Base-by-base conservation (phyloP, 2,329 filamentous ascomycete genomes). In the Myriosclerotinia scirpicola region DNA sequence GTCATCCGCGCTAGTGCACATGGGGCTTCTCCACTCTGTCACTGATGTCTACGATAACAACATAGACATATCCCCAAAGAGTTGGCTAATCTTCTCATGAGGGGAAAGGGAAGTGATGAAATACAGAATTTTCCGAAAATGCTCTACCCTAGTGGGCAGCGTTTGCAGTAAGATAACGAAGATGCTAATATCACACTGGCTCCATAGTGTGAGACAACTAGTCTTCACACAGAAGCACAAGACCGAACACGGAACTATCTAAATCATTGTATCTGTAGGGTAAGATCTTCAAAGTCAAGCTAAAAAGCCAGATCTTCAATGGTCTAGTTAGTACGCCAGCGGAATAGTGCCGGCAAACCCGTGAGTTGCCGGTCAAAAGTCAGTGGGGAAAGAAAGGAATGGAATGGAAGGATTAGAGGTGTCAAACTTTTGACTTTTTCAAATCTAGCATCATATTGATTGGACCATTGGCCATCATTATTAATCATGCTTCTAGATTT, bases 281-380 rank as follows among this genome's bases (percentile, higher is more conserved):
- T 17, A 15, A 6, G 20, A 40, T 15, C 44, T 22, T 62, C 59
- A 30, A 53, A 53, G n/a, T 14, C 55, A 15, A 58, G 40, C 40
- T 26, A 34, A 12, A 58, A 20, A 46, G 55, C 40, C 22, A 46
- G 55, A 58, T 20, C 6, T 34, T 44, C 55, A 46, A 58, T 58
- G 22, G 17, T 40, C 22, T 53, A 46, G 44, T 46, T 20, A 46
- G 15, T 46, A 20, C 5, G 44, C n/a, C n/a, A 46, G 17, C 44
- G n/a, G 44, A 46, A 26, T 46, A 46, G 5, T 6, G 2, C 44
- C 17, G 17, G 17, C 15, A 46, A n/a, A 5, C 5, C 15, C n/a
- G n/a, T 26, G 5, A n/a, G 15, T 46, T 17, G n/a, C 44, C 15
- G 17, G 44, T 2, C 7, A n/a, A 8, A 6, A 20, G 15, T n/a